Evolutionary conservation across 140 eudicot species (phyloP).

Genomic region (Anethum foeniculum): DNA sequence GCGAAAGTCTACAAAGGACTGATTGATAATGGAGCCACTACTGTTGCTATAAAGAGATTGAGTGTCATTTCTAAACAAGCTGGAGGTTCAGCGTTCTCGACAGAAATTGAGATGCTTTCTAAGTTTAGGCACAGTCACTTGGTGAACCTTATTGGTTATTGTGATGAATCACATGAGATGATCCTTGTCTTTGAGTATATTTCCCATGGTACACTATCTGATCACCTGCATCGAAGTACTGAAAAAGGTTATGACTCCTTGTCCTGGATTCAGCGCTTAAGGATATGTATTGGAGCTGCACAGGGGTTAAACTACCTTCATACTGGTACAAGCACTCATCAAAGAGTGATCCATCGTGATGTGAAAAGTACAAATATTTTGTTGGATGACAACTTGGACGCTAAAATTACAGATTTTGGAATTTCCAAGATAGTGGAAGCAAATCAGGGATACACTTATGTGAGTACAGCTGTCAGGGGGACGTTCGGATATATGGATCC

Average conservation of each 20-base stretch:
- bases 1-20: constrained; percentile 16
- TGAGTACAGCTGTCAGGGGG: constrained; percentile 13
- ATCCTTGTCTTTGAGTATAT: constrained; percentile 17
- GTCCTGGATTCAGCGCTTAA: constrained; percentile 13
- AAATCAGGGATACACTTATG: constrained; percentile 4
- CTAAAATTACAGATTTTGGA: constrained; percentile 14
- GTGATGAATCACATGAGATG: constrained; percentile 10
- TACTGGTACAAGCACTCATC: constrained; percentile 10
- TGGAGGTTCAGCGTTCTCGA: background rate
- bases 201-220: constrained; percentile 8
- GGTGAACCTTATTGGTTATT: constrained; percentile 9
- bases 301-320: constrained; percentile 18
- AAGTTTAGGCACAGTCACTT: constrained; percentile 15
- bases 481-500: constrained; percentile 18
- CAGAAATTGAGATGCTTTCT: constrained; percentile 15
- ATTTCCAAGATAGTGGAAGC: constrained; percentile 10
- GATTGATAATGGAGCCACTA: constrained; percentile 9
- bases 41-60: constrained; percentile 14
- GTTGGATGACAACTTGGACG: constrained; percentile 8
- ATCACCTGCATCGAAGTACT: background rate
- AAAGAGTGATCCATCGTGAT: constrained; percentile 18
- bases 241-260: background rate
- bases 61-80: background rate
- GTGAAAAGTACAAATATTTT: constrained; percentile 15
- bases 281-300: constrained; percentile 17